Evolutionary conservation across 2,329 filamentous ascomycete species (phyloP), one percentile per base, ranked within the genome.

Genomic region (Talaromyces sp.): DNA sequence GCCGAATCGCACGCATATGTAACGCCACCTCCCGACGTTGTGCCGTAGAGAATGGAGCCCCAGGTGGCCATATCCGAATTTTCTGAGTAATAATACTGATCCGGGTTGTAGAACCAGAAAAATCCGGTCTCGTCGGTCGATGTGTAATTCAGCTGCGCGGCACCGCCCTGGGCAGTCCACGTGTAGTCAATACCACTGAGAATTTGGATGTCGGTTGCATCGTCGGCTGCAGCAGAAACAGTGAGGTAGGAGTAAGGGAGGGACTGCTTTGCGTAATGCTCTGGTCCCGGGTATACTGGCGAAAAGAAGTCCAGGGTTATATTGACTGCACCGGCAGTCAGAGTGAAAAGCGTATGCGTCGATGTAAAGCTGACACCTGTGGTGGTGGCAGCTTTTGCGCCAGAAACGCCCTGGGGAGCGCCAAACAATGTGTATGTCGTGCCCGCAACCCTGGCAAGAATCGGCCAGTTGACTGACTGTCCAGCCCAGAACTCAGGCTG

Each of bases 211-310:
- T 66, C 62, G 46, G 69, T 67, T 17, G 62, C 66, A 19, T 63
- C 62, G 5, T 63, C 63, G 1, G 60, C 66, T 5, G 65, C 66
- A 1, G 72, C 69, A 21, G 71, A 68, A 17, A 79, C 74, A 0
- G 75, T 79, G 56, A 80, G 64, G 59, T 78, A 80, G 60, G 72
- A 72, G 64, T 78, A 80, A 35, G 78, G 78, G 55, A 79, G 69
- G 9, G 76, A 79, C 58, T 80, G 77, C 17, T 77, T 72, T 4
- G 75, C 56, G 60, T 77, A 75, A 63, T 79, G 72, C 1, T 70
- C 70, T 24, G 55, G 55, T n/a, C 38, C 38, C 2, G 77, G 76
- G 3, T 75, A 76, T 4, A 80, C 73, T 0, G 77, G 78, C 14
- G 77, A 79, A 61, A 80, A 75, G 62, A 80, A 80, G 62, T 80